Base-by-base conservation (phyloP, 768 basidiomycete genomes). In the Zangia roseola region DNA sequence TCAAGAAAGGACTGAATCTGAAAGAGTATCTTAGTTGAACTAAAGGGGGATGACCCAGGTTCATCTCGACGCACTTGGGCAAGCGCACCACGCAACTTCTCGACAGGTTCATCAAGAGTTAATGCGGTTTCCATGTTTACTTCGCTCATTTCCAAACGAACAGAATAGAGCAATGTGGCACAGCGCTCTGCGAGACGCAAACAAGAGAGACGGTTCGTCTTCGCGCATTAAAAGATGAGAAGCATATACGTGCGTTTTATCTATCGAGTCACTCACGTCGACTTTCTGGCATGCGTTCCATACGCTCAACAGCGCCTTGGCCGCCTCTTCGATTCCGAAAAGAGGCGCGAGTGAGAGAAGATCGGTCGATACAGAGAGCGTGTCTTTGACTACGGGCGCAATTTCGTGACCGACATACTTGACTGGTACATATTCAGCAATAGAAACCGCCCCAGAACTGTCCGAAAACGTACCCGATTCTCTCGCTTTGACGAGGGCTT, bases 171-270 rank as follows among this genome's bases (percentile, higher is more conserved):
- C 16, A 84, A 76, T 13, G 79, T 79, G 0, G 88, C 88, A 52
- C 86, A 88, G 23, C 86, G 80, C 55, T 87, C 81, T 0, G 85
- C 86, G 8, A 91, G 73, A 10, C 86, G 82, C 24, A 90, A 71
- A 56, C 84, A 87, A 2, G 79, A 77, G 12, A 84, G 68, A 16
- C 84, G 74, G 52, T 90, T 88, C 54, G 78, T 80, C 88, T 90
- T 40, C 33, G 34, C 8, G 24, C 10, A 40, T 5, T 5, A 40
- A 28, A 54, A 31, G 26, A 25, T 20, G 14, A 36, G 42, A n/a
- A 23, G 31, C 14, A 31, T 26, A 23, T 49, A 43, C 8, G 26
- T 12, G 19, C n/a, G 13, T 19, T 30, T 10, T 9, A 49, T 40
- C 10, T 12, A 30, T 30, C 7, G 5, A 24, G 9, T 20, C 1